Base-by-base conservation (phyloP, 2,329 filamentous ascomycete species). In the Amylocarpus encephaloides region DNA sequence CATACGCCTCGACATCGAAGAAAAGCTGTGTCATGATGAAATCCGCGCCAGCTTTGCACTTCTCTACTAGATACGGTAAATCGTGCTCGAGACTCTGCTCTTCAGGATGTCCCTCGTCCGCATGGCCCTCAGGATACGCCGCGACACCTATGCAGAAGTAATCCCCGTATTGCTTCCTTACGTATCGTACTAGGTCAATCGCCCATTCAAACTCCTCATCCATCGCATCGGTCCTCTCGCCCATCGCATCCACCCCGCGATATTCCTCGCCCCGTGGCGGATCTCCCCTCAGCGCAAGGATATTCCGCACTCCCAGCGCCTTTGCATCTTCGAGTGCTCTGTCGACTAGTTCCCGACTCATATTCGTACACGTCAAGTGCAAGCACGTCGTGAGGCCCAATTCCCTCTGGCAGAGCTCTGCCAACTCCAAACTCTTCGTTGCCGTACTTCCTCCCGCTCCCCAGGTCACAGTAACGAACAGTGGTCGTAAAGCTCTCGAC, bases 11-110 rank as follows among this genome's bases (percentile, higher is more conserved):
- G 19, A 90, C 78, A 65, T 97, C 90, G 68, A 95, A 98, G 70
- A 96, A 97, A 7, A 98, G 77, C 68, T 98, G 93, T 1, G 93
- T 97, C 88, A 98, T 95, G 69, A 98, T 86, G 65, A 98, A 98
- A 70, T 97, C 91, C 45, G 91, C 93, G 1, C 93, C 93, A 3
- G 93, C 93, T 60, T 85, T 76, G 1, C 85, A 86, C 76, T 98
- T 98, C 59, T 95, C 90, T 10, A 95, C 80, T 48, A 98, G 75
- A 63, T 86, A 95, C 0, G 91, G 88, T 52, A 98, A 71, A 69
- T 98, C 93, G 55, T 86, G 79, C 62, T 94, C 88, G 34, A 83
- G 64, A 58, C 77, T 81, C 69, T 85, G 81, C 22, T 76, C 79
- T 32, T 75, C 66, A 1, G 92, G 92, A 67, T 94, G 85, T 54